phyloP scores from a whole-genome alignment of 441 rosid genomes.

The Aquilaria agallochum region DNA sequence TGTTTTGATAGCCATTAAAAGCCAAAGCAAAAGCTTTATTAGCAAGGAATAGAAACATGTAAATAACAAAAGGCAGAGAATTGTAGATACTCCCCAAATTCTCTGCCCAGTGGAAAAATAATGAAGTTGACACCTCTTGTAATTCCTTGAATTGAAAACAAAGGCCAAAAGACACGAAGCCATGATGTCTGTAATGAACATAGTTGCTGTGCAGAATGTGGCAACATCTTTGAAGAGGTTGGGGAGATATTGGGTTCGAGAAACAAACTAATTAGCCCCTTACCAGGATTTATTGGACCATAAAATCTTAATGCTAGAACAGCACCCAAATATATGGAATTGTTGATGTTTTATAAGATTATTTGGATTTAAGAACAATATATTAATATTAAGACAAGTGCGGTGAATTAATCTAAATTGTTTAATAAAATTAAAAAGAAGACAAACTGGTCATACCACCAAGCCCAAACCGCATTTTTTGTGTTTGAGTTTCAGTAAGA shows the following conservation, averaged over 20 bases:
- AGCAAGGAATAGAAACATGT: slow-evolving; percentile 39
- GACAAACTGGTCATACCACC: too few species aligned
- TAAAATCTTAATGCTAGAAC: slow-evolving; percentile 27
- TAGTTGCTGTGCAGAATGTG: slow-evolving; percentile 41
- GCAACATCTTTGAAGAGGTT: slow-evolving; percentile 44
- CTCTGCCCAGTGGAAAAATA: slow-evolving; percentile 51
- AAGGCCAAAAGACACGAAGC: slow-evolving; percentile 40
- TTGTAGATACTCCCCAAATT: slow-evolving; percentile 55
- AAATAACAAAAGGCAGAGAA: slow-evolving; percentile 45
- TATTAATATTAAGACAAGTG: too few species aligned
- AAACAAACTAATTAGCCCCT: slow-evolving; percentile 32
- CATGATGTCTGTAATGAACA: slow-evolving; percentile 46
- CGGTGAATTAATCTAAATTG: too few species aligned
- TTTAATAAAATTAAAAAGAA: too few species aligned
- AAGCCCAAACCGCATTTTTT: too few species aligned
- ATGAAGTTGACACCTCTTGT: slow-evolving; percentile 40
- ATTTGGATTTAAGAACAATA: too few species aligned
- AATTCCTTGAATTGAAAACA: slow-evolving; percentile 36
- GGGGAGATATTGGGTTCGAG: slow-evolving; percentile 21
- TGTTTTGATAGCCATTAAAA: slow-evolving; percentile 68
- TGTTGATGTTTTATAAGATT: too few species aligned
- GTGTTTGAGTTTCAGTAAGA: too few species aligned
- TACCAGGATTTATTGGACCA: slow-evolving; percentile 39
- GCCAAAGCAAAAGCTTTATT: slow-evolving; percentile 53
- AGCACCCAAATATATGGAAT: slow-evolving; percentile 19